A percentile compares a stretch with the other conserved stretches of the same genome.
These are phyloP conservation scores for Plantago lanceolata DNA, from an alignment of 305 asterid species.

Conservation along the genomic window DNA sequence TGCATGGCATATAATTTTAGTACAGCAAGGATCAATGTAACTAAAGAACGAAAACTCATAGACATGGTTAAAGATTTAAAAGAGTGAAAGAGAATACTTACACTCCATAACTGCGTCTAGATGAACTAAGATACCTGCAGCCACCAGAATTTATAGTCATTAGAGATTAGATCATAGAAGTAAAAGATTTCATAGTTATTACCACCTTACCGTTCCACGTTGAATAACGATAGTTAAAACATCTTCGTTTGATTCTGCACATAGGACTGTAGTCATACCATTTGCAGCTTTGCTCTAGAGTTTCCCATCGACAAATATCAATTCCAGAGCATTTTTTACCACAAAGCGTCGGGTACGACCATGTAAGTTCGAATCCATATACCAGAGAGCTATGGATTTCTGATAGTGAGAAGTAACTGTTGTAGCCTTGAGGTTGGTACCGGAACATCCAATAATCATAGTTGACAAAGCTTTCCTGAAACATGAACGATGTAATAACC, in stretches of 20 bases:
- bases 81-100: background rate
- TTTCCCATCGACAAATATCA: background rate
- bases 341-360: background rate
- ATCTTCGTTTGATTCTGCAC: background rate
- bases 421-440: background rate
- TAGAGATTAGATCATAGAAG: too few relatives aligned
- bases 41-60: too few relatives aligned
- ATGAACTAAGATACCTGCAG: background rate
- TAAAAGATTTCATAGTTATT: too few relatives aligned
- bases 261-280: background rate
- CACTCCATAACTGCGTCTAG: background rate
- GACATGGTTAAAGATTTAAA: too few relatives aligned
- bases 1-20: too few relatives aligned
- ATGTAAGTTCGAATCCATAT: slow-evolving; percentile 23
- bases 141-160: too few relatives aligned
- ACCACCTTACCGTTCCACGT: background rate
- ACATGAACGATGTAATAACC: background rate
- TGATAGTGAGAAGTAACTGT: background rate
- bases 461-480: background rate
- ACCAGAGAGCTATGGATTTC: slow-evolving; percentile 1
- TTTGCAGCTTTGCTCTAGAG: background rate
- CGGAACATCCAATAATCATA: background rate
- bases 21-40: too few relatives aligned
- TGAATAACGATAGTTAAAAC: too few relatives aligned
- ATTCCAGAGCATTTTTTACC: background rate